Percentiles rank a stretch among this genome's conserved stretches.
phyloP scores from a whole-genome alignment of 306 rosid species.

The Trichosanthes cucumerina region DNA sequence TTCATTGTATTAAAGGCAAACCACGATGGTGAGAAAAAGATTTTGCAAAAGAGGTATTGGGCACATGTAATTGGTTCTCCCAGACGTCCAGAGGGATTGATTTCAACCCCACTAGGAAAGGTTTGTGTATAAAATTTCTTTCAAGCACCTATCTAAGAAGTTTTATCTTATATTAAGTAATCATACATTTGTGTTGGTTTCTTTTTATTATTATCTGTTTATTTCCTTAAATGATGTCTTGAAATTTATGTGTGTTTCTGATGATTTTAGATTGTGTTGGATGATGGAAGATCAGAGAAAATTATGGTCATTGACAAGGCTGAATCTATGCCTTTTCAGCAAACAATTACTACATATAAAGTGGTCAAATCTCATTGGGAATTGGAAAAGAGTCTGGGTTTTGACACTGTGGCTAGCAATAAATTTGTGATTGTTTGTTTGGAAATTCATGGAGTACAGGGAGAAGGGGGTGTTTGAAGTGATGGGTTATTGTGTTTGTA shows the following conservation, averaged over 20 bases:
- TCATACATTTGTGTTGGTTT: not conserved
- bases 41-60: slow-evolving; percentile 62
- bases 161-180: not conserved
- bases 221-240: not conserved
- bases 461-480: slow-evolving; percentile 29
- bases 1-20: slow-evolving; percentile 12
- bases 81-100: slow-evolving; percentile 46
- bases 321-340: slow-evolving; percentile 40
- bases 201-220: not conserved
- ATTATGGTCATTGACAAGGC: slow-evolving; percentile 40
- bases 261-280: slow-evolving; percentile 63
- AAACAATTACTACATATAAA: slow-evolving; percentile 67
- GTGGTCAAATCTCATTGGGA: slow-evolving; percentile 42
- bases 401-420: slow-evolving; percentile 34
- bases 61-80: slow-evolving; percentile 95
- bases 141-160: not conserved
- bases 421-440: slow-evolving; percentile 27
- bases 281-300: slow-evolving; percentile 70
- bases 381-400: slow-evolving; percentile 52
- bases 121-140: slow-evolving; percentile 24
- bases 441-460: slow-evolving; percentile 42
- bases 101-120: slow-evolving; percentile 77
- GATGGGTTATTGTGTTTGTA: slow-evolving; percentile 51
- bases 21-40: slow-evolving; percentile 32
- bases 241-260: slow-evolving; percentile 8